Base-by-base conservation (phyloP, 2,329 filamentous ascomycete species). In the Nemania sp. region DNA sequence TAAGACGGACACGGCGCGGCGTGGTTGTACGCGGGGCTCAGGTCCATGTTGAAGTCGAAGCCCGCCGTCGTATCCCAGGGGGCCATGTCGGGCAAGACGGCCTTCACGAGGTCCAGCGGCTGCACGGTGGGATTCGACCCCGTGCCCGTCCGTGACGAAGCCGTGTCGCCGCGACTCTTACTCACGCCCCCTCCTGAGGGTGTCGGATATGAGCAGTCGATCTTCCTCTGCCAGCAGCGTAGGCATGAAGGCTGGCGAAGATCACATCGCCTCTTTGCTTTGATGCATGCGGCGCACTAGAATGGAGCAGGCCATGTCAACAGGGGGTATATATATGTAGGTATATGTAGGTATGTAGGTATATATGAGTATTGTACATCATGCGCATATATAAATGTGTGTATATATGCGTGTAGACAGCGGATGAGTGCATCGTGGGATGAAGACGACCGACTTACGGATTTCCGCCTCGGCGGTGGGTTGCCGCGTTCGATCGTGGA, bases 281-380 rank as follows among this genome's bases (percentile, higher is more conserved):
- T 66, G 59, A 66, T 67, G 55, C 65, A 67, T 10, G 63, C 61
- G 9, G 65, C 59, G 34, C 65, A 67, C 63, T 65, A 12, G 15
- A 34, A n/a, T 15, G 9, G 20, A 10, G 9, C 46, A 20, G 37
- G 25, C 7, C 3, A 3, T 29, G 25, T 29, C 25, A 29, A 7
- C 7, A 29, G 25, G 25, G 7, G 25, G 3, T 29, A 7, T 7
- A 4, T 29, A 29, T 29, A 29, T 29, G 7, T 29, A 29, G 3
- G 7, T 29, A 29, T 29, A 29, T 29, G 7, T 29, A 39, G n/a
- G n/a, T 34, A 5, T 13, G 6, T 18, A n/a, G 5, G 17, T 21
- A 20, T 15, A 46, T 29, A 13, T 13, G 42, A n/a, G n/a, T n/a
- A n/a, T n/a, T n/a, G n/a, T n/a, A n/a, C n/a, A n/a, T n/a, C n/a